phyloP scores from a whole-genome alignment of 2,329 filamentous ascomycete species.

The Colletotrichum lindemuthianum region DNA sequence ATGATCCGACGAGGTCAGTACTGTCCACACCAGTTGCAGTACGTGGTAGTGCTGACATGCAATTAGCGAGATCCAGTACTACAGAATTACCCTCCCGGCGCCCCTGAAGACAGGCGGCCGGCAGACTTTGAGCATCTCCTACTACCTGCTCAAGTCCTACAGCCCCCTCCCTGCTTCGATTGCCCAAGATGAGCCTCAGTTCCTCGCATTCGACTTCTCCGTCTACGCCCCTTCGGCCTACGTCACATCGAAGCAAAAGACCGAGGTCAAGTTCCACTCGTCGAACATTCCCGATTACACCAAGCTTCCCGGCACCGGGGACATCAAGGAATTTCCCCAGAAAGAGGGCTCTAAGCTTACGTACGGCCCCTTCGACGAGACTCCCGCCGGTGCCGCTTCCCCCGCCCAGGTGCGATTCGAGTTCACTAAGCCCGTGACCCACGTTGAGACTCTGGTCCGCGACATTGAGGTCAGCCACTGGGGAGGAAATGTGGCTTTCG shows the following conservation, averaged over 20 bases:
- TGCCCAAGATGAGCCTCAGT: conserved; percentile 87
- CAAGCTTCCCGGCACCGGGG: conserved; percentile 68
- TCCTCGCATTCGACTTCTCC: conserved; percentile 85
- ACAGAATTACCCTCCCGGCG: conserved; percentile 80
- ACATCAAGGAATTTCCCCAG: conserved; percentile 72
- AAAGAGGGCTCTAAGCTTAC: conserved; percentile 87
- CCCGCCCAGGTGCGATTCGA: conserved; percentile 88
- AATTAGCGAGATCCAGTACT: conserved; percentile 79
- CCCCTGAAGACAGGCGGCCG: conserved; percentile 81
- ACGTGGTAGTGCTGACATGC: not conserved
- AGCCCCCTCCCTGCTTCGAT: conserved; percentile 83
- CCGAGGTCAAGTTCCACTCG: conserved; percentile 89
- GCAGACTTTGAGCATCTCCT: conserved; percentile 88
- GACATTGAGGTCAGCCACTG: conserved; percentile 97
- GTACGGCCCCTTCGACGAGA: conserved; percentile 88
- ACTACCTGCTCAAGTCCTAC: conserved; percentile 82
- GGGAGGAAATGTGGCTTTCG: conserved; percentile 95
- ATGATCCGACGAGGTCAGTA: conserved; percentile 67
- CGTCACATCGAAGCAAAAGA: conserved; percentile 91
- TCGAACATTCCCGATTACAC: conserved; percentile 87
- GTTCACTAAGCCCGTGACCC: conserved; percentile 90
- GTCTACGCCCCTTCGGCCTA: conserved; percentile 88
- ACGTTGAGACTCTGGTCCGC: conserved; percentile 82
- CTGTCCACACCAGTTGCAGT: not conserved
- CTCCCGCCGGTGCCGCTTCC: conserved; percentile 79